Conservation (phyloP, 2,329 filamentous ascomycete genomes). For the Fusarium foetens region DNA sequence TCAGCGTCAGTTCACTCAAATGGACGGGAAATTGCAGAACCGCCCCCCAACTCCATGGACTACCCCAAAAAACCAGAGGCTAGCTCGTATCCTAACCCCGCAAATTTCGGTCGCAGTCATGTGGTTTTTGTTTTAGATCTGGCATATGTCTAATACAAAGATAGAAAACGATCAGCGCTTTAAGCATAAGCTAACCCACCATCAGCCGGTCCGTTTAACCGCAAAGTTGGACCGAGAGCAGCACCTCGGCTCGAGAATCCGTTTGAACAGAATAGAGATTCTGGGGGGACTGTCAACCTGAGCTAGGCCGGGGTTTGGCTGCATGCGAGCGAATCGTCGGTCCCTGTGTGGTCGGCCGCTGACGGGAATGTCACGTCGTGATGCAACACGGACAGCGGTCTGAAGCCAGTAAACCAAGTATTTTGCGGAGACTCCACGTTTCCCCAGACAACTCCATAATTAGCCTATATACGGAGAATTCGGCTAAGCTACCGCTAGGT, state of each 20-base stretch:
- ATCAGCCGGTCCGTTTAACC: conserved; percentile 40
- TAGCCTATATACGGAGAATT: conserved; percentile 26
- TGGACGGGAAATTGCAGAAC: conserved; percentile 6
- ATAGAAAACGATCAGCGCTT: conserved; percentile 19
- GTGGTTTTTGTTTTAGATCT: conserved; percentile 13
- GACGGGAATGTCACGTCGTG: conserved; percentile 15
- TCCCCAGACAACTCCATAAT: conserved; percentile 22
- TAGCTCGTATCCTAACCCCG: conserved; percentile 5
- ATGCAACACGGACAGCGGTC: conserved; percentile 14
- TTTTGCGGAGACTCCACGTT: conserved; percentile 25
- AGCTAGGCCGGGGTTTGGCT: neutral
- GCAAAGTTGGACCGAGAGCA: conserved; percentile 13
- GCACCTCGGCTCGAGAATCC: conserved; percentile 21
- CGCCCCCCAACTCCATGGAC: neutral
- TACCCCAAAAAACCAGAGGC: neutral
- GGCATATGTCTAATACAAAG: conserved; percentile 12
- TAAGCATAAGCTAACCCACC: conserved; percentile 26
- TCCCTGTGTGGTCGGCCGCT: neutral
- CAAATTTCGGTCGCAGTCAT: conserved; percentile 13
- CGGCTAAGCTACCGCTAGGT: conserved; percentile 15
- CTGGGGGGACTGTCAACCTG: conserved; percentile 7
- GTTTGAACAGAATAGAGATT: neutral
- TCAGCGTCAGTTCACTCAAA: neutral
- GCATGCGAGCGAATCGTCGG: conserved; percentile 17
- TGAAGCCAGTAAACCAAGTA: neutral